Conservation (phyloP, 116 monocot species). For the Thalassia testudinum region DNA sequence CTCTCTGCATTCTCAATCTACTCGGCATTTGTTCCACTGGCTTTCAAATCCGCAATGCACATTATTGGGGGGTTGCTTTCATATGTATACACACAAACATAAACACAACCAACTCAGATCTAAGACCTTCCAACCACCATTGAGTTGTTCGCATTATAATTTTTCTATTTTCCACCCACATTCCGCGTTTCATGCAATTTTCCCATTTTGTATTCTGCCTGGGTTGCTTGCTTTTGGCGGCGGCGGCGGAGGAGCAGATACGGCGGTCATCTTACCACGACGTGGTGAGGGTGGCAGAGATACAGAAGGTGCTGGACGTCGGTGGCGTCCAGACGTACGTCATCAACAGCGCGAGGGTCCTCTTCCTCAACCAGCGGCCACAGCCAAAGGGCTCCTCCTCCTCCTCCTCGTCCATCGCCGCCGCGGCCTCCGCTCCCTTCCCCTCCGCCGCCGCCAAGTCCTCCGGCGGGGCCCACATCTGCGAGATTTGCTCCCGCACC, state of each 20-base stretch:
- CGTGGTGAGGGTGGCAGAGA: conserved; percentile 72
- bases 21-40: too few species aligned
- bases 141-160: too few species aligned
- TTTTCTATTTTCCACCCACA: too few species aligned
- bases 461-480: conserved; percentile 29
- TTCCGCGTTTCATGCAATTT: too few species aligned
- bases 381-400: conserved; percentile 31
- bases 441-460: conserved; percentile 9
- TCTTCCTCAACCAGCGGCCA: conserved; percentile 93
- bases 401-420: neutral
- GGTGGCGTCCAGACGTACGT: conserved; percentile 84
- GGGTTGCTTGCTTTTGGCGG: too few species aligned
- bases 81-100: too few species aligned
- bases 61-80: too few species aligned
- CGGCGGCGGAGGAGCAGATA: conserved; percentile 26
- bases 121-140: too few species aligned
- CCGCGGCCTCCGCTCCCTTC: neutral
- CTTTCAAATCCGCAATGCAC: too few species aligned
- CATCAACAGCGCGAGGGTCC: conserved; percentile 82
- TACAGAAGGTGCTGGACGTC: conserved; percentile 66
- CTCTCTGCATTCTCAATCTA: too few species aligned
- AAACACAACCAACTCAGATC: too few species aligned
- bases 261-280: conserved; percentile 89
- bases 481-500: conserved; percentile 76
- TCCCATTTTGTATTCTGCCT: too few species aligned